phyloP scores from a whole-genome alignment of 192 early-diverging fungal genomes.

The Umbelopsis sp. region DNA sequence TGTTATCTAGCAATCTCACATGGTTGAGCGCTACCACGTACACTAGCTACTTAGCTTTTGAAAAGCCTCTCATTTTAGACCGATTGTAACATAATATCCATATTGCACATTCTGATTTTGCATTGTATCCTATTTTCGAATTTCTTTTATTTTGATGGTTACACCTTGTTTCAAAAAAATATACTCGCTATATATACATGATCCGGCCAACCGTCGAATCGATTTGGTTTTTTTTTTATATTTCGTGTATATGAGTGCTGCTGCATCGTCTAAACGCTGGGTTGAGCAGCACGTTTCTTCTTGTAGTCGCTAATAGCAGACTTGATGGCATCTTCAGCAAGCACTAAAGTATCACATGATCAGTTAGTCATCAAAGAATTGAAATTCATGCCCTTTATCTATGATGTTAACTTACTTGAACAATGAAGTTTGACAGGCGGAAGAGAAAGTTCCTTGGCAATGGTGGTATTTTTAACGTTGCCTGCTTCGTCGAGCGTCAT shows the following conservation, averaged over 20 bases:
- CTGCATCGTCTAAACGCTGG: not conserved
- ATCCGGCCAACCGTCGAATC: too few relatives aligned
- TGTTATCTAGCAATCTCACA: not conserved
- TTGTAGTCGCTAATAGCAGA: constrained; percentile 94
- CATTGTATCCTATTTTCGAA: too few relatives aligned
- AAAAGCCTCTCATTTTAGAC: too few relatives aligned
- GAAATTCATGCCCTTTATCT: not conserved
- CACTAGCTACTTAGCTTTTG: too few relatives aligned
- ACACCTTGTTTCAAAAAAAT: too few relatives aligned
- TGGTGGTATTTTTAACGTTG: constrained; percentile 93
- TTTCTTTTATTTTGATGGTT: too few relatives aligned
- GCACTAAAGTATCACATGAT: constrained; percentile 64
- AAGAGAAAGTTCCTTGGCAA: constrained; percentile 90
- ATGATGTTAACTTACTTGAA: constrained; percentile 70
- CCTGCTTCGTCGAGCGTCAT: constrained; percentile 88
- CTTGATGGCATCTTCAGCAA: constrained; percentile 98
- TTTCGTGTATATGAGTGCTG: too few relatives aligned
- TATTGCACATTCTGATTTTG: too few relatives aligned
- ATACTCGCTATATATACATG: too few relatives aligned
- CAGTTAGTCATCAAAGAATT: not conserved
- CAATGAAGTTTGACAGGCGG: constrained; percentile 99
- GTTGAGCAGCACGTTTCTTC: constrained; percentile 60
- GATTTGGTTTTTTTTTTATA: too few relatives aligned
- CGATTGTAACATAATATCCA: too few relatives aligned
- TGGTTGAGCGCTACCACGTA: too few relatives aligned